A percentile compares a stretch with the other conserved stretches of the same genome.
Evolutionary conservation across 495 filamentous ascomycete genomes (phyloP).

Genomic region (Tuber microsphaerosporum): DNA sequence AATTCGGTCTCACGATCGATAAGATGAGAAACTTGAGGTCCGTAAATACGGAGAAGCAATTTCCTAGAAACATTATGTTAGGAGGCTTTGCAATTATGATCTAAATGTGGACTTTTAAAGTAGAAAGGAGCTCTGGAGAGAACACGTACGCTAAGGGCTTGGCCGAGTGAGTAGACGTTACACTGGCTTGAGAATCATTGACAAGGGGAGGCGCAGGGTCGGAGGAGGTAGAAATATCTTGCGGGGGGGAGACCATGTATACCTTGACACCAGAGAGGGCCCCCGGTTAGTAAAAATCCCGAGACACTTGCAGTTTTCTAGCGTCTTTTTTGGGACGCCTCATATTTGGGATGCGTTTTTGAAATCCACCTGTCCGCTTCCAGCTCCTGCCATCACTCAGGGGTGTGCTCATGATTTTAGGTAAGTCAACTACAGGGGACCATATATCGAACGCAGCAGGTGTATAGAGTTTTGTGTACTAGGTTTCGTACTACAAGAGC

Average conservation of each 20-base stretch:
- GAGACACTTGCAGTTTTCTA: not conserved
- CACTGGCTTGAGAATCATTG: not conserved
- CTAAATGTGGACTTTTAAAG: not conserved
- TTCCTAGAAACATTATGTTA: constrained; percentile 49
- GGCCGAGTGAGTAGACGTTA: not conserved
- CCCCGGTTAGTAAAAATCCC: not conserved
- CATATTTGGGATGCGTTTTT: not conserved
- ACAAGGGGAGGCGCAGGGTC: not conserved
- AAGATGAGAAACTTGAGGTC: constrained; percentile 88
- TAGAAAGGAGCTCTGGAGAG: not conserved
- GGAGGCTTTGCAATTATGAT: not conserved
- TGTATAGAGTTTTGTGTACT: not conserved
- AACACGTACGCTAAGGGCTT: not conserved
- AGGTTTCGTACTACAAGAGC: not conserved
- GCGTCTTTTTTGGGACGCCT: too few relatives aligned
- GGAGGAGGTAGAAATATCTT: constrained; percentile 45
- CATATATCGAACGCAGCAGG: not conserved
- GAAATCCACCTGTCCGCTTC: not conserved
- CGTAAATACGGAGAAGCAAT: constrained; percentile 85
- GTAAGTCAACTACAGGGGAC: not conserved
- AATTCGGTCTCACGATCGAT: constrained; percentile 91
- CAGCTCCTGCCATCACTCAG: not conserved
- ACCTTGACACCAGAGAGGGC: constrained; percentile 20
- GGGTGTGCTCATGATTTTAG: not conserved
- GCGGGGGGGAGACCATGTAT: constrained; percentile 82